Base-by-base conservation (phyloP, 2,329 filamentous ascomycete species). In the Metarhizium humberi region DNA sequence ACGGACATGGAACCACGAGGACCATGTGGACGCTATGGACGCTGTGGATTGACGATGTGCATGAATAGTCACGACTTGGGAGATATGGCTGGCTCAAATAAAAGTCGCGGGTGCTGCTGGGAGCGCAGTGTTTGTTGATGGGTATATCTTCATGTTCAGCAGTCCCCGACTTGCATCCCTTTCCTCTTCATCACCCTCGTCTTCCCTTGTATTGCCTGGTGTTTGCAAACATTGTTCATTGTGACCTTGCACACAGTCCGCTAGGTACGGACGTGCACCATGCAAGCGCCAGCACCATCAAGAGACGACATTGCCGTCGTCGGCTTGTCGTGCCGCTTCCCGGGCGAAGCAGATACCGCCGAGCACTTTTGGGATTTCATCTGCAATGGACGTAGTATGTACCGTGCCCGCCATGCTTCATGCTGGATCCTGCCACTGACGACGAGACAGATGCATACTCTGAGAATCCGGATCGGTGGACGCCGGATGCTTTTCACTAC, bases 251-350 rank as follows among this genome's bases (percentile, higher is more conserved):
- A 36, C 7, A 10, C 45, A 47, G 18, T n/a, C 45, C 16, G 25
- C 1, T 4, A 1, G 25, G 25, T 25, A 47, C 10, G 16, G 18
- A 46, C 16, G 3, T 47, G 16, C 45, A 11, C 45, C 18, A 47
- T 47, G 45, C 16, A 25, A 25, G 45, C 45, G 18, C 18, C 45
- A 25, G 16, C 45, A 47, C 45, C 16, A 47, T 25, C 16, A 20
- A 47, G 45, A 25, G n/a, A 47, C 45, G 45, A 47, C 48, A 29
- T 51, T 14, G 50, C 50, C 50, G 32, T 51, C 34, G 59, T 73
- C 50, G 69, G 70, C 40, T 64, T 58, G 14, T 65, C 61, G 6
- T 71, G 68, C 58, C 63, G 68, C 16, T 67, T 70, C 14, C 64
- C 68, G 6, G 67, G 71, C 3, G 68, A 3, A 59, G 57, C 36